Evolutionary conservation across 331 rosid genomes (phyloP).

Genomic region (Rhamnella rubrinervis): DNA sequence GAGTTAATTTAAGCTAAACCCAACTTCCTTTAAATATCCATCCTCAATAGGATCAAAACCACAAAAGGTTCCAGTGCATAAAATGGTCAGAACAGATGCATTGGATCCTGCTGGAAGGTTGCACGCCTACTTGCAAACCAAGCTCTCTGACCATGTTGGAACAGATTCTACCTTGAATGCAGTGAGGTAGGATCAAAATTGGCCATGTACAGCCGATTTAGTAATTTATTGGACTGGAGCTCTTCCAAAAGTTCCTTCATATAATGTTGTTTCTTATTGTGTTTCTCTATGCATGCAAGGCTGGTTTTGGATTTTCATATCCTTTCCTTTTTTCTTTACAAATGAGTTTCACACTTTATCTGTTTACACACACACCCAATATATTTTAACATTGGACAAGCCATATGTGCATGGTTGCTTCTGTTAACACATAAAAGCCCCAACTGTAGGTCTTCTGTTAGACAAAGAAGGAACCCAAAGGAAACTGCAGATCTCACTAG

Average conservation of each 20-base stretch:
- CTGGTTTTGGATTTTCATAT: no score
- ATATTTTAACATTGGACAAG: neutral
- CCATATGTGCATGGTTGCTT: neutral
- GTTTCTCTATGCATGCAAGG: no score
- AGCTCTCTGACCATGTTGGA: conserved; percentile 42
- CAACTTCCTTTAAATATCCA: neutral
- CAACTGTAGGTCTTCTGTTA: conserved; percentile 61
- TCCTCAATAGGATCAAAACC: conserved; percentile 54
- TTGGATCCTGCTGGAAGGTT: conserved; percentile 88
- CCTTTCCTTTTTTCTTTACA: no score
- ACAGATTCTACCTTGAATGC: conserved; percentile 56
- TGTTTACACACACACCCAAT: no score
- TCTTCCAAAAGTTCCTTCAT: neutral
- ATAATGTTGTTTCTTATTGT: neutral
- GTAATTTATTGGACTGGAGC: neutral
- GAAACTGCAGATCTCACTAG: conserved; percentile 72
- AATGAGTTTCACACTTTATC: no score
- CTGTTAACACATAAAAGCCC: conserved; percentile 6
- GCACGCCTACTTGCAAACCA: conserved; percentile 68
- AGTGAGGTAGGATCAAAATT: conserved; percentile 56
- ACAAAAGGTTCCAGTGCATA: conserved; percentile 75
- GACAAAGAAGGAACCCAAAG: conserved; percentile 89
- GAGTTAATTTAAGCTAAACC: no score
- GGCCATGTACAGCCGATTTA: conserved; percentile 18
- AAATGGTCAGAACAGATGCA: conserved; percentile 91